Conservation (phyloP, 2,329 filamentous ascomycete species). For the Colletotrichum australisinense region DNA sequence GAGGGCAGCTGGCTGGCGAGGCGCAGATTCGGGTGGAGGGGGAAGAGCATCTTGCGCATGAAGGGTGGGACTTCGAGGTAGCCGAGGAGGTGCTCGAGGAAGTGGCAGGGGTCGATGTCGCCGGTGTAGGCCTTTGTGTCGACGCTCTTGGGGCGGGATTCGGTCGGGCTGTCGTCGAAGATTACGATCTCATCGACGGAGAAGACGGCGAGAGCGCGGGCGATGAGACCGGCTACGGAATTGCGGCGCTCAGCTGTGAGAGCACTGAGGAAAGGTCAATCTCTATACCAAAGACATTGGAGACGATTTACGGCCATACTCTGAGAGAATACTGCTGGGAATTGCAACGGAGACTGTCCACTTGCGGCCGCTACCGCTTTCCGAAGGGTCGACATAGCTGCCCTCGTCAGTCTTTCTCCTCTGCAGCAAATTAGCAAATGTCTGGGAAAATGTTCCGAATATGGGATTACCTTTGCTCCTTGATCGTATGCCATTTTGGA, state of each 20-base stretch:
- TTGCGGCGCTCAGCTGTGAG: slow-evolving; percentile 81
- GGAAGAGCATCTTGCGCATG: slow-evolving; percentile 80
- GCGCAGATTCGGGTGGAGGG: slow-evolving; percentile 81
- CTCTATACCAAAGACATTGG: not conserved
- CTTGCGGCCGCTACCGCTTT: slow-evolving; percentile 64
- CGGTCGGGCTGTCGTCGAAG: slow-evolving; percentile 75
- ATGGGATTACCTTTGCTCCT: slow-evolving; percentile 34
- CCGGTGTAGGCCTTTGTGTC: slow-evolving; percentile 71
- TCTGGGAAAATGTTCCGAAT: no score
- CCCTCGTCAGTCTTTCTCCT: slow-evolving; percentile 62
- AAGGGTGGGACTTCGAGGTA: slow-evolving; percentile 89
- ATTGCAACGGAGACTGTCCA: slow-evolving; percentile 84
- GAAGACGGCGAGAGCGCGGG: slow-evolving; percentile 85
- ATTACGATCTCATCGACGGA: slow-evolving; percentile 86
- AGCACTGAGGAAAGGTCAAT: slow-evolving; percentile 59
- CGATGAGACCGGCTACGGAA: slow-evolving; percentile 78
- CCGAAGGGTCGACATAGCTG: slow-evolving; percentile 54
- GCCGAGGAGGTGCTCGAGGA: slow-evolving; percentile 80
- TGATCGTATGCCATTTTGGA: slow-evolving; percentile 33
- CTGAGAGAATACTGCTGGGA: slow-evolving; percentile 81
- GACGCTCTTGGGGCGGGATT: slow-evolving; percentile 57
- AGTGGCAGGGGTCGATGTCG: slow-evolving; percentile 81
- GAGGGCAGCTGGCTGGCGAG: slow-evolving; percentile 79
- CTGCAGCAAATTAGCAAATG: slow-evolving; percentile 45
- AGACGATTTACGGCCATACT: slow-evolving; percentile 59